Evolutionary conservation across 2,329 filamentous ascomycete genomes (phyloP).

Genomic region (Chrysoporthe deuterocubensis): DNA sequence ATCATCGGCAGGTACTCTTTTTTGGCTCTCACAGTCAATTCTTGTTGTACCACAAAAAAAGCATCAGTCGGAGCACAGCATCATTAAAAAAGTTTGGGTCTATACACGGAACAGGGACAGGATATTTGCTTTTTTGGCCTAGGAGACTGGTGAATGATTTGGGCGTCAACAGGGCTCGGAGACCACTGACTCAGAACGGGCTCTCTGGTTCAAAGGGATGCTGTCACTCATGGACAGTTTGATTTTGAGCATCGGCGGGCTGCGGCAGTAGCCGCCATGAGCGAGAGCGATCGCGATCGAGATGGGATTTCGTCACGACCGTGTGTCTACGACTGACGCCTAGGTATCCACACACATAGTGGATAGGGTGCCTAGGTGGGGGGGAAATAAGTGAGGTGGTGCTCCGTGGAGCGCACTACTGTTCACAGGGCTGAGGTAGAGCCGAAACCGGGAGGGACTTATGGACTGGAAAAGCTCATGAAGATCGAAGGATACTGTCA

Average conservation of each 20-base stretch:
- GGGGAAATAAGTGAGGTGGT: neutral
- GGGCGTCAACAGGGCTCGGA: slow-evolving; percentile 1
- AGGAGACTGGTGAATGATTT: neutral
- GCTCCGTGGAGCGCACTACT: neutral
- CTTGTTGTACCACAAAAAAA: slow-evolving; percentile 31
- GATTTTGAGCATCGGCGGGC: neutral
- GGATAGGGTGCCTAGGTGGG: slow-evolving; percentile 9
- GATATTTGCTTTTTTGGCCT: slow-evolving; percentile 23
- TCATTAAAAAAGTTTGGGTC: slow-evolving; percentile 36
- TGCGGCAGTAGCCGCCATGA: neutral
- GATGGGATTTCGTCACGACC: neutral
- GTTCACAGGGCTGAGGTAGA: slow-evolving; percentile 18
- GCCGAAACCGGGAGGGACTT: slow-evolving; percentile 6
- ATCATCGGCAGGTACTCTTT: slow-evolving; percentile 21
- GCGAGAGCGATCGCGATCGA: neutral
- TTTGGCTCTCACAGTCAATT: slow-evolving; percentile 22
- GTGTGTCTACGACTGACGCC: neutral
- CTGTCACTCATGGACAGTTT: neutral
- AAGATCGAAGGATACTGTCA: neutral
- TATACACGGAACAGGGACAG: slow-evolving; percentile 24
- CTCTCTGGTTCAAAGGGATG: neutral
- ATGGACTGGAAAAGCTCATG: neutral
- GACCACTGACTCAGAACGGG: slow-evolving; percentile 8
- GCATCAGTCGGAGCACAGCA: slow-evolving; percentile 38
- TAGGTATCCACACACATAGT: slow-evolving; percentile 9